Evolutionary conservation across 2,329 filamentous ascomycete species (phyloP).

Genomic region (Didymella sp.): DNA sequence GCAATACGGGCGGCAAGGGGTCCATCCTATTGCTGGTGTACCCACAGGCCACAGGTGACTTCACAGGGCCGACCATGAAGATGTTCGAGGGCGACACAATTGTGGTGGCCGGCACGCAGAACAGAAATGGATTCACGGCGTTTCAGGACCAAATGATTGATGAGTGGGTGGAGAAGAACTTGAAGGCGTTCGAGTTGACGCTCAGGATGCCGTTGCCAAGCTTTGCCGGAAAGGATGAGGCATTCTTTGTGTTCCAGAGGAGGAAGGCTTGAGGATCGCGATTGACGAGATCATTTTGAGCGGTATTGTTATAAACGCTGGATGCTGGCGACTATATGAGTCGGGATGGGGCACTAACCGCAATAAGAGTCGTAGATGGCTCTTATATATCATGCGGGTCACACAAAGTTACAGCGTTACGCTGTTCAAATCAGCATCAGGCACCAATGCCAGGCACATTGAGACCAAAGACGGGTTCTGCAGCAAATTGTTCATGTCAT

Average conservation of each 20-base stretch:
- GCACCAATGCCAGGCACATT: not conserved
- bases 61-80: constrained; percentile 67
- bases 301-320: not conserved
- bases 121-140: constrained; percentile 75
- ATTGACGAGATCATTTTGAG: not conserved
- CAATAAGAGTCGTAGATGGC: not conserved
- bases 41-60: constrained; percentile 71
- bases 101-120: constrained; percentile 77
- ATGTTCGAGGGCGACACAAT: constrained; percentile 69
- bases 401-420: not conserved
- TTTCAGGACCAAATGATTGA: constrained; percentile 70
- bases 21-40: constrained; percentile 74
- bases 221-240: constrained; percentile 80
- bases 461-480: not conserved
- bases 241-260: constrained; percentile 68
- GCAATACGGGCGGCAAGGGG: constrained; percentile 55
- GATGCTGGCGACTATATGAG: not conserved
- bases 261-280: constrained; percentile 22
- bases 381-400: no score
- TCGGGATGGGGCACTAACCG: not conserved
- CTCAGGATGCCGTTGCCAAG: constrained; percentile 73
- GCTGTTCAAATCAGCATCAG: not conserved
- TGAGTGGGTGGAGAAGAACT: constrained; percentile 68
- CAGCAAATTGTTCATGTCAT: not conserved
- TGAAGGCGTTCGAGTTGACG: constrained; percentile 64